Evolutionary conservation across 495 filamentous ascomycete species (phyloP), one percentile per base, ranked within the genome.

Genomic region (Penicillium coffeae): DNA sequence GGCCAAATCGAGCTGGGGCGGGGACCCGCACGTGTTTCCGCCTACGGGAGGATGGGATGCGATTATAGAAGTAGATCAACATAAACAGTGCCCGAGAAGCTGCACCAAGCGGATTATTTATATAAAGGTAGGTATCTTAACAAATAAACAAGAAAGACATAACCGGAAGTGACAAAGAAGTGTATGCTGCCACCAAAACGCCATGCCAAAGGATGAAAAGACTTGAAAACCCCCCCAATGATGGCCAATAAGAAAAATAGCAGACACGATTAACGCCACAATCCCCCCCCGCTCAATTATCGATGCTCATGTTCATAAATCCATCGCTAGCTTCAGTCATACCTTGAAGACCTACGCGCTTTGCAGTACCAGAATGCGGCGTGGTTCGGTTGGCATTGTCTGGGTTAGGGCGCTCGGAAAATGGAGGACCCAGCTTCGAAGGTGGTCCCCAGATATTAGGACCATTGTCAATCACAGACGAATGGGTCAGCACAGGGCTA

Each of bases 281-380:
- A 35, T 21, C 44, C 9, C n/a, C 47, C 30, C 38, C 35, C 35
- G 13, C 9, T 21, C 20, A 48, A 48, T 39, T 8, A 48, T 96
- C 90, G 60, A 96, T 92, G 62, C 88, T 96, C 90, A 98, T 92
- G 59, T 93, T 90, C 88, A 95, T 96, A 54, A 97, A 75, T 16
- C 90, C 88, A 70, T 97, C 93, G 59, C 89, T 87, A 3, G 94
- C 93, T 70, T 97, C 94, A 40, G 76, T 88, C 89, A 97, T 96
- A 0, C 93, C 93, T 64, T 97, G 93, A 44, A 94, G 77, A 16
- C 94, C 95, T 21, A 97, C 75, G 44, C 92, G 76, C 51, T 87
- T 88, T 21, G 77, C 62, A 10, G 71, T 70, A 18, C 72, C 73
- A 1, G 65, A 43, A 62, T 65, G 59, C 34, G 63, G 48, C 39